These are phyloP conservation scores for Mallotus japonicus DNA, from an alignment of 441 rosid genomes.

Conservation along the genomic window DNA sequence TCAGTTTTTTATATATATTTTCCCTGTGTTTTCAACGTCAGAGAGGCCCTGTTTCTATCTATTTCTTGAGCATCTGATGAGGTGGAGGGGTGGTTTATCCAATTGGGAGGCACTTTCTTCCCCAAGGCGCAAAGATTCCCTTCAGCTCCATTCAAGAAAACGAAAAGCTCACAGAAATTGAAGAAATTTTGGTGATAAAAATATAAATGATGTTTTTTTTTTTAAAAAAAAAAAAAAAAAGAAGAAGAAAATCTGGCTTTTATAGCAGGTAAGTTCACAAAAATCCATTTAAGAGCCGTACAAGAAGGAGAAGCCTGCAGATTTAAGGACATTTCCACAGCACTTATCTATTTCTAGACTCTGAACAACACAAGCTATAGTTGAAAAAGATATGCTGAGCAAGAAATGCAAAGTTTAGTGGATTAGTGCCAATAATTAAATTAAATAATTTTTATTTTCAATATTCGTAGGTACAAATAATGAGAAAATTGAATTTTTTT, in stretches of 20 bases:
- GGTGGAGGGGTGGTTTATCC: constrained; percentile 15
- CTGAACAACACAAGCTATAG: background rate
- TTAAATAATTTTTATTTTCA: background rate
- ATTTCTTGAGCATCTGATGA: constrained; percentile 11
- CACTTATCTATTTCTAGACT: constrained; percentile 1
- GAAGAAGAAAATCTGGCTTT: constrained; percentile 5
- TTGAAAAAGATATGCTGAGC: no score
- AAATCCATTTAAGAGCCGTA: constrained; percentile 10
- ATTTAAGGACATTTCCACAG: constrained; percentile 12
- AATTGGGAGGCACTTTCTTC: background rate
- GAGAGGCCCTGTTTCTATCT: background rate
- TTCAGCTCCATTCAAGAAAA: constrained; percentile 4
- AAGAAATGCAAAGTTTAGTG: background rate
- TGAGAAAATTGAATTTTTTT: no score
- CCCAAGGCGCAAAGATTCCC: constrained; percentile 9
- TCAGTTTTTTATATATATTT: no score
- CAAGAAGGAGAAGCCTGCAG: constrained; percentile 1
- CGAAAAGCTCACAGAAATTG: constrained; percentile 1
- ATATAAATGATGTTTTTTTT: constrained; percentile 1
- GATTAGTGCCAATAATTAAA: background rate
- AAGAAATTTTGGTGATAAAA: background rate
- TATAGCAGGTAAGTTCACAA: background rate
- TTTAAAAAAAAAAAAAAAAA: no score
- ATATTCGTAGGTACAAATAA: no score
- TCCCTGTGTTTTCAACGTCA: constrained; percentile 9